Base-by-base conservation (phyloP, 441 rosid genomes). In the Metrosideros polymorpha region DNA sequence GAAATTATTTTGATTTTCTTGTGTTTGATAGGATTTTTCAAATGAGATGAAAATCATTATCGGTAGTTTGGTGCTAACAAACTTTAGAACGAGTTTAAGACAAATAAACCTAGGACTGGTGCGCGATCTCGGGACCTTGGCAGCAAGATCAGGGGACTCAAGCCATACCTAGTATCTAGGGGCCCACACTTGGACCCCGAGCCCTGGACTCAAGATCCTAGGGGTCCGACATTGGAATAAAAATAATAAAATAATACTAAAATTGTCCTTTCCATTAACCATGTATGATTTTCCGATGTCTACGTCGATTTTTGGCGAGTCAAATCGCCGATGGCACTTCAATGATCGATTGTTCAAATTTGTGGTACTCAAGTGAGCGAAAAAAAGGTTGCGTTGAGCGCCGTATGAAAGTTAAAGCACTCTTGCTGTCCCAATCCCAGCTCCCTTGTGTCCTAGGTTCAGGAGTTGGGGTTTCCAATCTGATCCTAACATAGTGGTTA, bases 381-480 rank as follows among this genome's bases (percentile, higher is more conserved):
- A n/a, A n/a, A n/a, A n/a, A n/a, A n/a, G n/a, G n/a, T n/a, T n/a
- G n/a, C n/a, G n/a, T n/a, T n/a, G n/a, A n/a, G n/a, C n/a, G n/a
- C 0, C 25, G 6, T 6, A 54, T n/a, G n/a, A n/a, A n/a, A n/a
- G n/a, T n/a, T n/a, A n/a, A n/a, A n/a, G n/a, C n/a, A n/a, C n/a
- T n/a, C n/a, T n/a, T n/a, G n/a, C n/a, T n/a, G n/a, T n/a, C n/a
- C 29, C 29, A 2, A 2, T 55, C 59, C 14, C 25, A 55, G 29
- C 29, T 10, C 29, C 59, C 59, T 19, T 9, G 5, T 55, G 59
- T 55, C 59, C 12, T 25, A 55, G 29, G 14, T 55, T 25, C 59
- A 55, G 9, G 59, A 25, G 59, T 29, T 25, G 12, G 87, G 87
- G 87, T 12, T 89, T 88, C 39, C 94, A 93, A 13, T 90, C 66